Conservation (phyloP, 805 yeast species). For the Yarrowia yakushimensis region DNA sequence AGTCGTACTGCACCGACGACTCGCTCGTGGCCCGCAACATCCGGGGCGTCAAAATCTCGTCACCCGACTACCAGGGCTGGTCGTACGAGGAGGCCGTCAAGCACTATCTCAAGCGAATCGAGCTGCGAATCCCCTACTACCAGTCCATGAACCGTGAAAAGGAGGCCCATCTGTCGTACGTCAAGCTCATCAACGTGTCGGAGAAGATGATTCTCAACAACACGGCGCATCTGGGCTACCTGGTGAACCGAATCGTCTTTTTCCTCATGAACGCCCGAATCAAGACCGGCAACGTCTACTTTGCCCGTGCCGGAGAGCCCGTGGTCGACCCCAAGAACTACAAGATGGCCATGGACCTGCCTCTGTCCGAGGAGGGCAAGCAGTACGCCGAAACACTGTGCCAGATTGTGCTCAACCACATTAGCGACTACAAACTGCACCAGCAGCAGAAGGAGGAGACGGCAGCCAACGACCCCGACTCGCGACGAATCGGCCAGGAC, state of each 20-base stretch:
- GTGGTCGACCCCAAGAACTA: slow-evolving; percentile 50
- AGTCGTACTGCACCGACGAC: slow-evolving; percentile 75
- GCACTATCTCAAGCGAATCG: slow-evolving; percentile 73
- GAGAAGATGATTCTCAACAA: slow-evolving; percentile 75
- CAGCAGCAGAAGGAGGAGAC: slow-evolving; percentile 17
- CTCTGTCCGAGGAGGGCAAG: slow-evolving; percentile 65
- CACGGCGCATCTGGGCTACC: slow-evolving; percentile 72
- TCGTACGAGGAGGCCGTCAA: slow-evolving; percentile 66
- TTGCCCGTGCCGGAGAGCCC: slow-evolving; percentile 57
- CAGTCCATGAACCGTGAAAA: slow-evolving; percentile 55
- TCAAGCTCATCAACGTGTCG: slow-evolving; percentile 88
- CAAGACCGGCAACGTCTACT: slow-evolving; percentile 84
- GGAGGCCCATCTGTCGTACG: slow-evolving; percentile 60
- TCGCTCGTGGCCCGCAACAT: slow-evolving; percentile 69
- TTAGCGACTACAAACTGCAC: slow-evolving; percentile 26
- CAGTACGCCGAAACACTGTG: slow-evolving; percentile 64
- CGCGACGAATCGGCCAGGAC: slow-evolving; percentile 6
- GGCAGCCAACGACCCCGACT: slow-evolving; percentile 18
- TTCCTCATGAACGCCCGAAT: slow-evolving; percentile 88
- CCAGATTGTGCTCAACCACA: slow-evolving; percentile 48
- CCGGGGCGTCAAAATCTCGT: slow-evolving; percentile 69
- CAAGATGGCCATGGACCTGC: slow-evolving; percentile 67
- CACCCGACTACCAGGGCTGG: slow-evolving; percentile 85
- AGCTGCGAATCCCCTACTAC: slow-evolving; percentile 63
- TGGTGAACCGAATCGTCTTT: slow-evolving; percentile 85